These are phyloP conservation scores for Musa acuminata DNA, from an alignment of 176 grass and related monocot species.

Conservation along the genomic window DNA sequence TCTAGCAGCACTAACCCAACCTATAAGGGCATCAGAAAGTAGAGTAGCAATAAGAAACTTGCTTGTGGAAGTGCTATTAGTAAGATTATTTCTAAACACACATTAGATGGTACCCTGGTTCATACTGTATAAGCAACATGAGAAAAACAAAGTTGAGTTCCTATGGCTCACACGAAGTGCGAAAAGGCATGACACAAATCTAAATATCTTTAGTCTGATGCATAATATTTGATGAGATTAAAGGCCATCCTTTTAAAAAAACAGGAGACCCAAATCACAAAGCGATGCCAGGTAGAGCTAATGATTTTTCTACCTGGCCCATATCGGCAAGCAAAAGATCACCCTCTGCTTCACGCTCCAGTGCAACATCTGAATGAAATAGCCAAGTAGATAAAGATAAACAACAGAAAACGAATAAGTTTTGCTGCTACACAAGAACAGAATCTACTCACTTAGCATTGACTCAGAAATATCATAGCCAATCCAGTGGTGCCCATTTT, in stretches of 20 bases:
- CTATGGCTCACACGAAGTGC: too few species aligned
- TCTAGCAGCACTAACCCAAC: too few species aligned
- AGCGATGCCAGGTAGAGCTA: background rate
- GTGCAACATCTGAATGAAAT: constrained; percentile 45
- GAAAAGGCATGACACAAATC: background rate
- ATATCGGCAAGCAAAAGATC: constrained; percentile 85
- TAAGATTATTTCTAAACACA: too few species aligned
- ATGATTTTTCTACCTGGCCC: constrained; percentile 54
- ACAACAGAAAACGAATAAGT: background rate
- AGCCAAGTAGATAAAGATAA: background rate
- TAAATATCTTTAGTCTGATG: background rate
- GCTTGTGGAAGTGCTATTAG: too few species aligned
- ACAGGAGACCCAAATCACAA: background rate
- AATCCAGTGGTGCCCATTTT: constrained; percentile 86
- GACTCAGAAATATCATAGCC: constrained; percentile 88
- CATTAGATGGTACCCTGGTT: too few species aligned
- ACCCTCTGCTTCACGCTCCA: constrained; percentile 72
- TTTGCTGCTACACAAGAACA: constrained; percentile 15
- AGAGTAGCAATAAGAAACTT: too few species aligned
- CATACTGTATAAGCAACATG: too few species aligned
- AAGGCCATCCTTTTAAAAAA: background rate
- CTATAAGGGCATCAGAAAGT: too few species aligned
- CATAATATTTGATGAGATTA: background rate
- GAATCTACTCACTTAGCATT: constrained; percentile 62
- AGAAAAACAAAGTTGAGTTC: too few species aligned